Evolutionary conservation across 768 basidiomycete species (phyloP).

Genomic region (Tricholoma saponaceum): DNA sequence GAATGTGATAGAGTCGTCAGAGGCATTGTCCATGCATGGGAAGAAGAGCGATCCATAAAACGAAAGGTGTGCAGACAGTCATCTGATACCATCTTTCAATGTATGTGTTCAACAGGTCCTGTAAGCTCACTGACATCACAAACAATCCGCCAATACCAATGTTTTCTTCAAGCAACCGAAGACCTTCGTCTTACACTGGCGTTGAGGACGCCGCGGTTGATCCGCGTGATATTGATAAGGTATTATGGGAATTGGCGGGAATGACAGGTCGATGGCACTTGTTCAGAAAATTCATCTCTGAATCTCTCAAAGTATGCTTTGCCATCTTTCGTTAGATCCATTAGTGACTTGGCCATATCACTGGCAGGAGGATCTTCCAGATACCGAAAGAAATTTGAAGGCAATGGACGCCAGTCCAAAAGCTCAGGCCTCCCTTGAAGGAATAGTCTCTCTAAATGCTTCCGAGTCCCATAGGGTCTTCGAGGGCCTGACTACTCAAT

Average conservation of each 20-base stretch:
- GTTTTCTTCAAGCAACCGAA: conserved; percentile 26
- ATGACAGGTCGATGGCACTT: conserved; percentile 92
- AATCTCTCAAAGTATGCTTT: conserved; percentile 59
- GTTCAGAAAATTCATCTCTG: conserved; percentile 82
- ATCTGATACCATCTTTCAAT: neutral
- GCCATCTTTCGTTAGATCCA: neutral
- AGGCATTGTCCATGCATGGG: conserved; percentile 78
- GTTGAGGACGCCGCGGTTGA: conserved; percentile 62
- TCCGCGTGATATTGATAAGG: conserved; percentile 87
- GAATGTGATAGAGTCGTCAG: conserved; percentile 87
- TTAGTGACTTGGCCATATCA: conserved; percentile 2
- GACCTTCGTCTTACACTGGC: conserved; percentile 17
- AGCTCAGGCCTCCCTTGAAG: conserved; percentile 3
- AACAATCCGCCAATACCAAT: conserved; percentile 35
- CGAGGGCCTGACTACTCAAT: conserved; percentile 60
- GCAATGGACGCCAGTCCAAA: neutral
- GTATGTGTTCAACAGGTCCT: neutral
- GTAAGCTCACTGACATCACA: conserved; percentile 44
- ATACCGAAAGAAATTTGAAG: conserved; percentile 8
- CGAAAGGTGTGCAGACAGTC: conserved; percentile 53
- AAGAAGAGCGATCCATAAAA: conserved; percentile 82
- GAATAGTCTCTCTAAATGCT: conserved; percentile 33
- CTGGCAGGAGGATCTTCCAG: conserved; percentile 19
- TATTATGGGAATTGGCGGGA: conserved; percentile 81
- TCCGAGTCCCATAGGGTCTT: conserved; percentile 59